phyloP scores from a whole-genome alignment of 176 grass and related monocot species.

The Paspalum vaginatum region DNA sequence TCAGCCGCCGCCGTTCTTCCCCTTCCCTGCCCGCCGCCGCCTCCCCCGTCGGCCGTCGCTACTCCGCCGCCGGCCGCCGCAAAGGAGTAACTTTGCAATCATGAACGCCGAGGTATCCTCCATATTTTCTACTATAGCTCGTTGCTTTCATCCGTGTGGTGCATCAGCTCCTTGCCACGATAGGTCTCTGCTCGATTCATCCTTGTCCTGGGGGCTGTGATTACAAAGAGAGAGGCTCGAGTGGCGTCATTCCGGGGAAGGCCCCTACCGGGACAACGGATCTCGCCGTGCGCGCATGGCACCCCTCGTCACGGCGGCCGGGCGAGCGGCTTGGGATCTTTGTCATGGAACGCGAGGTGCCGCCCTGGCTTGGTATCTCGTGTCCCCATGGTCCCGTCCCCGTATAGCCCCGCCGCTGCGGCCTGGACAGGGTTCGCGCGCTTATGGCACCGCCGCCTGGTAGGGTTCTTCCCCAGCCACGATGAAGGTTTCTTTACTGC shows the following conservation, averaged over 20 bases:
- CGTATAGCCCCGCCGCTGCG: background rate
- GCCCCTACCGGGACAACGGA: background rate
- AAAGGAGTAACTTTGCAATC: constrained; percentile 7
- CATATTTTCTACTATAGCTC: background rate
- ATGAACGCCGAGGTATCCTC: constrained; percentile 79
- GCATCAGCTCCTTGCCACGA: background rate
- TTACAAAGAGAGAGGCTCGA: constrained; percentile 63
- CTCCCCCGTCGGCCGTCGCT: background rate
- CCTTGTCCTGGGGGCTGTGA: constrained; percentile 38
- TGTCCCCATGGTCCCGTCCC: background rate
- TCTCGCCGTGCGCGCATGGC: constrained; percentile 18
- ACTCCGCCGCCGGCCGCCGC: constrained; percentile 10
- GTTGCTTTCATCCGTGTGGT: background rate
- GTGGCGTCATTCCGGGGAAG: constrained; percentile 30
- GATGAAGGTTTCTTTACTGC: constrained; percentile 44
- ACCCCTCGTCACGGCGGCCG: background rate
- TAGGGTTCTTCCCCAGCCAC: constrained; percentile 33
- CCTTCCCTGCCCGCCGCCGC: background rate
- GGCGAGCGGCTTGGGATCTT: background rate
- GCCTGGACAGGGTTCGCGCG: background rate
- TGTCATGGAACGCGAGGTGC: constrained; percentile 35
- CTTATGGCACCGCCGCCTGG: background rate
- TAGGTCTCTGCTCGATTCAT: background rate
- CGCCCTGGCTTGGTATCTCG: constrained; percentile 45
- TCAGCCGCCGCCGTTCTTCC: background rate